A percentile compares a stretch with the other conserved stretches of the same genome.
phyloP scores from a whole-genome alignment of 106 monocot species.

The Hemerocallis citrina region DNA sequence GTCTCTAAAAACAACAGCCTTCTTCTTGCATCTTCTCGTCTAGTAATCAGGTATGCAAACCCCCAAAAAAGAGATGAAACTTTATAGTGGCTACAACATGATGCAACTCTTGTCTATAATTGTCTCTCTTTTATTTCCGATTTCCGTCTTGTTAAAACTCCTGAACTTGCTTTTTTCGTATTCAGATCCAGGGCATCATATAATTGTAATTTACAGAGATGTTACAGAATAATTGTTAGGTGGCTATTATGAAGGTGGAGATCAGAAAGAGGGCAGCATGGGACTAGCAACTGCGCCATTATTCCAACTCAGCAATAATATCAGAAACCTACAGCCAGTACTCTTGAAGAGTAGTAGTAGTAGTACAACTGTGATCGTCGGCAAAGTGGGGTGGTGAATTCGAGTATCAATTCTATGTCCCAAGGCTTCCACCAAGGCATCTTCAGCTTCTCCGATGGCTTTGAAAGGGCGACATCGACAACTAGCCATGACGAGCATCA shows the following conservation, averaged over 20 bases:
- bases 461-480: too few species aligned
- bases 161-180: too few species aligned
- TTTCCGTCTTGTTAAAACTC: background rate
- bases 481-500: conserved; percentile 13
- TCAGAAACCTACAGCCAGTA: too few species aligned
- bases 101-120: background rate
- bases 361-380: too few species aligned
- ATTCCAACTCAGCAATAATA: background rate
- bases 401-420: conserved; percentile 61
- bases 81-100: too few species aligned
- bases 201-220: too few species aligned
- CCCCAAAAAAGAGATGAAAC: too few species aligned
- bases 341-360: too few species aligned
- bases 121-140: background rate
- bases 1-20: too few species aligned
- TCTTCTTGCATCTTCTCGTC: background rate
- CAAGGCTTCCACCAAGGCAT: conserved; percentile 76
- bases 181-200: too few species aligned
- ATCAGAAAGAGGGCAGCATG: conserved; percentile 38
- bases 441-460: conserved; percentile 64
- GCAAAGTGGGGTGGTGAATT: background rate
- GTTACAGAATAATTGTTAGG: background rate
- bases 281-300: conserved; percentile 43
- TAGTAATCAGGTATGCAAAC: background rate
- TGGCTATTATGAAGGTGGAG: conserved; percentile 17